phyloP scores from a whole-genome alignment of 1,284 basidiomycete species.

The Sporisorium scitamineum region DNA sequence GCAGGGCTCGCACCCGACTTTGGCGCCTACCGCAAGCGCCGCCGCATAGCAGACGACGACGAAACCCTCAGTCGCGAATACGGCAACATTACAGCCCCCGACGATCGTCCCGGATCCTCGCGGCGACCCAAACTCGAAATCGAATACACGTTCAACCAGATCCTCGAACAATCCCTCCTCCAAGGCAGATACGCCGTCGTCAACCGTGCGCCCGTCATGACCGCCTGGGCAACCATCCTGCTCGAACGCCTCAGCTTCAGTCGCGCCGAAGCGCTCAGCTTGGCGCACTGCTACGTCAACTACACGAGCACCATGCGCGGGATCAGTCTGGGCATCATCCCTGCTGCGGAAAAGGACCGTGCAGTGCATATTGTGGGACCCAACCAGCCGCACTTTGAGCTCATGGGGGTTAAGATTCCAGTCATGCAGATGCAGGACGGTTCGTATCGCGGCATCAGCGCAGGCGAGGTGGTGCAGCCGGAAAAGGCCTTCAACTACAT shows the following conservation, averaged over 20 bases:
- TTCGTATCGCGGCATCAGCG: slow-evolving; percentile 85
- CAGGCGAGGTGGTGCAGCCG: slow-evolving; percentile 80
- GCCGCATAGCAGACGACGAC: slow-evolving; percentile 39
- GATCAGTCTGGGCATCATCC: slow-evolving; percentile 39
- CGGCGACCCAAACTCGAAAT: slow-evolving; percentile 20
- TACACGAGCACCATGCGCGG: slow-evolving; percentile 75
- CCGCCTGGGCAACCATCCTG: slow-evolving; percentile 88
- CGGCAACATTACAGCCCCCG: slow-evolving; percentile 45
- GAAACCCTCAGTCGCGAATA: slow-evolving; percentile 53
- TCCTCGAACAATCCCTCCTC: slow-evolving; percentile 48
- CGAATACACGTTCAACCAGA: slow-evolving; percentile 56
- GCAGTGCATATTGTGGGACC: slow-evolving; percentile 75
- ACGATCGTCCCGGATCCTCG: slow-evolving; percentile 11
- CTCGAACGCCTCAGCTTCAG: slow-evolving; percentile 87
- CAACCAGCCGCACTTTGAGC: slow-evolving; percentile 89
- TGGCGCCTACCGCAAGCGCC: slow-evolving; percentile 31
- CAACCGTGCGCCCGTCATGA: slow-evolving; percentile 94
- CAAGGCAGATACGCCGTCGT: slow-evolving; percentile 76
- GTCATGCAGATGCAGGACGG: slow-evolving; percentile 78
- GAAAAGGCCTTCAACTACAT: slow-evolving; percentile 71
- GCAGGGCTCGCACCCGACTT: slow-evolving; percentile 35
- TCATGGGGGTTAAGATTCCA: slow-evolving; percentile 90
- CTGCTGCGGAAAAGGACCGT: slow-evolving; percentile 30
- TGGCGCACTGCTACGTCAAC: slow-evolving; percentile 91
- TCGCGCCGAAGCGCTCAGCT: slow-evolving; percentile 86